Evolutionary conservation across 164 flowering plant species (phyloP), one percentile per base, ranked within the genome.

Genomic region (Cinnamomum chago): DNA sequence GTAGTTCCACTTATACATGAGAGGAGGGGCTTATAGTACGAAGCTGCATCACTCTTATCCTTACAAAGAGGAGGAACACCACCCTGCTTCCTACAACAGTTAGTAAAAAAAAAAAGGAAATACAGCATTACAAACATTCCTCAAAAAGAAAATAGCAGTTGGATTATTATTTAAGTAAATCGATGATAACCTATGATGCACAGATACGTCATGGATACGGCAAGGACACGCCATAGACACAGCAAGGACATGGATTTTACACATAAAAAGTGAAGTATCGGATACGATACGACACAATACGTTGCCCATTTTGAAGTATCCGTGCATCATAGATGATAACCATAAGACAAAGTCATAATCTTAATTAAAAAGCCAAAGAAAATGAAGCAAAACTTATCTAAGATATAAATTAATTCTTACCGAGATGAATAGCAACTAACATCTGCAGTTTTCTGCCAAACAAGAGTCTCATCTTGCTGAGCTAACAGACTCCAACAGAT

Each of bases 371-470:
- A 28, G 68, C 20, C 68, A 25, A 15, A 66, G n/a, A 27, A 66
- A 66, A 66, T 28, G n/a, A 66, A 66, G 40, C 20, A 66, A 66
- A 66, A 25, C 20, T 66, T 28, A 28, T 66, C 30, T 33, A 28
- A 28, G 10, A 27, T 18, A 15, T 66, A 7, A 27, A 66, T 15
- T 27, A 33, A 66, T 17, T 47, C 90, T 90, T 81, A 93, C 98
- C 95, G 89, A 75, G 91, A 87, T 66, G 82, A 70, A 81, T 92
- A 89, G 83, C 99, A 92, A 72, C 82, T 62, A 73, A 79, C 70
- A 80, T 95, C 97, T 15, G 80, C 72, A 71, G 97, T 92, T 86
- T 95, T 95, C 83, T 95, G 98, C 99, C 99, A 95, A 73, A 93
- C 80, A 74, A 87, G 88, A 71, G 97, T 95, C 78, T 95, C 98